A percentile compares a stretch with the other conserved stretches of the same genome.
These are phyloP conservation scores for Vitis amurensis DNA, from an alignment of 164 flowering plant genomes.

Conservation along the genomic window DNA sequence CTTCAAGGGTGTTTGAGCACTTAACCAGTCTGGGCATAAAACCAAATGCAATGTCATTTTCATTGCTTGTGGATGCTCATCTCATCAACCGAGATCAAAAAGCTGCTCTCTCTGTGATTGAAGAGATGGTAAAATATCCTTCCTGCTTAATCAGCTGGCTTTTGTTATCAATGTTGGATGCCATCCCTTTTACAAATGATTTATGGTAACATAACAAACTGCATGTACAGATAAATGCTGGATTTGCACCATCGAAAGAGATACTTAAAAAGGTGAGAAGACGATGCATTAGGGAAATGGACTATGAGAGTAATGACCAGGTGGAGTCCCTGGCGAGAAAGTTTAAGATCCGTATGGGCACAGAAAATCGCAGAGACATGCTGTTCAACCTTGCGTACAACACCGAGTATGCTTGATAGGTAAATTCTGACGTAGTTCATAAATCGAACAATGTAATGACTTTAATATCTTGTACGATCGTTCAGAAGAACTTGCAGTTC, in stretches of 20 bases:
- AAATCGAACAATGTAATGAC: too few relatives aligned
- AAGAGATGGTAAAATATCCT: slow-evolving; percentile 65
- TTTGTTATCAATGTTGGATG: neutral
- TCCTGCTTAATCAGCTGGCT: neutral
- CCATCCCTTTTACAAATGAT: too few relatives aligned
- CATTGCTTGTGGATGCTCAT: slow-evolving; percentile 88
- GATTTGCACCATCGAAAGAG: slow-evolving; percentile 68
- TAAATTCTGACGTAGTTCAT: slow-evolving; percentile 15
- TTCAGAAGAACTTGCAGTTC: neutral
- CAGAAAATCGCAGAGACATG: slow-evolving; percentile 62
- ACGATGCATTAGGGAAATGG: slow-evolving; percentile 76
- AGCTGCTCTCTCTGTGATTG: slow-evolving; percentile 69
- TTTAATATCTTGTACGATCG: neutral
- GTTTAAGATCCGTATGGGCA: slow-evolving; percentile 59
- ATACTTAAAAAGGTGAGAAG: slow-evolving; percentile 76
- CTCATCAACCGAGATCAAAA: slow-evolving; percentile 73
- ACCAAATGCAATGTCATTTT: slow-evolving; percentile 79
- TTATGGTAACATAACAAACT: too few relatives aligned
- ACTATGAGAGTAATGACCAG: slow-evolving; percentile 56
- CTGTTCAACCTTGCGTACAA: slow-evolving; percentile 68
- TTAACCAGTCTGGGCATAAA: slow-evolving; percentile 63
- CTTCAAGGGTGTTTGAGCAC: slow-evolving; percentile 84
- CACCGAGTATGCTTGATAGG: slow-evolving; percentile 51
- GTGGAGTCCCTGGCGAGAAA: slow-evolving; percentile 52
- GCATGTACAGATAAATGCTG: slow-evolving; percentile 60